Conservation (phyloP, 176 grass and related monocot species). For the Echinochloa phyllopogon region DNA sequence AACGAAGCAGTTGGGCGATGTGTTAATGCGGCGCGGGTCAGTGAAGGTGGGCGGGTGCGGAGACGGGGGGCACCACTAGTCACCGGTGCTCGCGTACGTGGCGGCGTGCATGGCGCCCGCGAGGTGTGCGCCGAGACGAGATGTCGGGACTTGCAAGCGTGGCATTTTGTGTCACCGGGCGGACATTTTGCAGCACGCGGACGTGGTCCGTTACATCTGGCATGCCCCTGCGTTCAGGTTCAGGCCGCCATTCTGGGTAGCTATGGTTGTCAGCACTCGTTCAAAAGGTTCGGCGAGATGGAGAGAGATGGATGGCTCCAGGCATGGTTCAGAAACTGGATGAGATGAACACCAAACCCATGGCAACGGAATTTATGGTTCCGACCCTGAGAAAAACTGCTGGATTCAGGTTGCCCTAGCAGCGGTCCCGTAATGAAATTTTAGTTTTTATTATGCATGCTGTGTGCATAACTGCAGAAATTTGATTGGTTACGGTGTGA, state of each 20-base stretch:
- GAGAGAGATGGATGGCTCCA: no score
- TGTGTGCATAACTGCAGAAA: no score
- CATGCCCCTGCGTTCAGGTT: background rate
- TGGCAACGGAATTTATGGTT: background rate
- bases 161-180: background rate
- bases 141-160: background rate
- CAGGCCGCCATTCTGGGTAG: background rate
- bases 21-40: constrained; percentile 4
- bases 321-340: background rate
- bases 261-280: background rate
- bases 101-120: constrained; percentile 57
- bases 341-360: background rate
- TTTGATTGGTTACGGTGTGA: no score
- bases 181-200: background rate
- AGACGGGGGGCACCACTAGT: background rate
- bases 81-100: constrained; percentile 43
- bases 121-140: background rate
- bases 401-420: no score
- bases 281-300: background rate
- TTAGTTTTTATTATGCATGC: no score
- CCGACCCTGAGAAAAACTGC: background rate
- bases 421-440: no score
- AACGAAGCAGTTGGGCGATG: background rate
- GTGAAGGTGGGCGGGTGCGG: constrained; percentile 32
- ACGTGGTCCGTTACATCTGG: constrained; percentile 14